phyloP scores from a whole-genome alignment of 495 filamentous ascomycete species.

The Penicillium bialowiezense region DNA sequence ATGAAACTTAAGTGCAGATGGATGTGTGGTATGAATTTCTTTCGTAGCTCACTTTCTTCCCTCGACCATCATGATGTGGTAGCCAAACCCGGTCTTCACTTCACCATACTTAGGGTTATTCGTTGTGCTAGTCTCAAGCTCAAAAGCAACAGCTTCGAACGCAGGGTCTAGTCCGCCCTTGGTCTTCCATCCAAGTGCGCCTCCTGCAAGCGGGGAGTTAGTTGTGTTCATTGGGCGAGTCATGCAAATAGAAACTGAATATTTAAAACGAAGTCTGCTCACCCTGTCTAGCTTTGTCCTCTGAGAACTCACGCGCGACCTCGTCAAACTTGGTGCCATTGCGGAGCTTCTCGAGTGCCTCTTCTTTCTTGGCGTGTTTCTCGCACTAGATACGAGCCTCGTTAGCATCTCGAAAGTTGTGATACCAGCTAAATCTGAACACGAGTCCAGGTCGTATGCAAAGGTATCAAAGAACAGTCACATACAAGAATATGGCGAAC shows the following conservation, averaged over 20 bases:
- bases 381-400: conserved; percentile 60
- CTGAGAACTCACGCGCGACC: conserved; percentile 81
- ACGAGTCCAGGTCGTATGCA: not conserved
- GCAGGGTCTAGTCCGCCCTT: conserved; percentile 68
- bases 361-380: conserved; percentile 85
- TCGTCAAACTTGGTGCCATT: conserved; percentile 82
- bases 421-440: not conserved
- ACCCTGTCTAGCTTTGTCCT: conserved; percentile 88
- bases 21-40: not conserved
- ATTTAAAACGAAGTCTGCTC: conserved; percentile 12
- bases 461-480: conserved; percentile 5
- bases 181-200: conserved; percentile 79
- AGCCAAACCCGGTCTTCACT: conserved; percentile 82
- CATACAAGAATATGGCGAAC: conserved; percentile 83
- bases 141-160: conserved; percentile 82
- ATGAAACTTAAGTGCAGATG: not conserved
- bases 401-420: too few relatives aligned
- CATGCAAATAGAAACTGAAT: too few relatives aligned
- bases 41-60: conserved; percentile 53
- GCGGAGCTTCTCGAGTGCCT: conserved; percentile 73
- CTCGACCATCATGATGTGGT: conserved; percentile 91
- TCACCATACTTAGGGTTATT: conserved; percentile 71
- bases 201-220: conserved; percentile 48
- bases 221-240: not conserved
- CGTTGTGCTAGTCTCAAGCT: conserved; percentile 74